These are phyloP conservation scores for Phytophthora pluvialis DNA, from an alignment of 352 stramenopile genomes.

Conservation along the genomic window DNA sequence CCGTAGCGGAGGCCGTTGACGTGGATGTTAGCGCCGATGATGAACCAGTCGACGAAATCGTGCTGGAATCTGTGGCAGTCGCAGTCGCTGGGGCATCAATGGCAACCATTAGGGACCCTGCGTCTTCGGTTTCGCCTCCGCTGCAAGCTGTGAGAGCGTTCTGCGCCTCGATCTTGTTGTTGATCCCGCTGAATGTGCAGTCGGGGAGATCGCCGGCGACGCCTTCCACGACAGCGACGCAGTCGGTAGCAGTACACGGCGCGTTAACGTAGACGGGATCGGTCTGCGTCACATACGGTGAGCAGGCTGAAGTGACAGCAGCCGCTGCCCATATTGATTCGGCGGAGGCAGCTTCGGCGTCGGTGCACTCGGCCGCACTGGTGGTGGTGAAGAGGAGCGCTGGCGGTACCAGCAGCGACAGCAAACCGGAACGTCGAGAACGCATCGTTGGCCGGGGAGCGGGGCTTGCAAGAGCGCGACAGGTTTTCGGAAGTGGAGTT, in stretches of 20 bases:
- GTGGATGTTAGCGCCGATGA: constrained; percentile 6
- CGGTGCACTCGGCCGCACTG: constrained; percentile 26
- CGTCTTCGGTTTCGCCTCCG: constrained; percentile 1
- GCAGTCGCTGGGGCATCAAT: constrained; percentile 6
- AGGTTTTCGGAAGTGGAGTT: constrained; percentile 13
- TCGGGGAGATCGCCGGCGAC: constrained; percentile 29
- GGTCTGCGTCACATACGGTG: constrained; percentile 23
- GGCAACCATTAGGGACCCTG: constrained; percentile 1
- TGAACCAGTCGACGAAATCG: constrained; percentile 7
- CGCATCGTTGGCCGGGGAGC: background rate
- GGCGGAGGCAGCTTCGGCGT: constrained; percentile 17
- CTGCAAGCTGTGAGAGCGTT: constrained; percentile 30
- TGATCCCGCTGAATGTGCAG: constrained; percentile 35
- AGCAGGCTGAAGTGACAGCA: constrained; percentile 23
- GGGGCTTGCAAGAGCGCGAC: background rate
- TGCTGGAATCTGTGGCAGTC: background rate
- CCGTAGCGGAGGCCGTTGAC: constrained; percentile 3
- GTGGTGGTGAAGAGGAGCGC: background rate
- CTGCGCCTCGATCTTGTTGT: constrained; percentile 37
- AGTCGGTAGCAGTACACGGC: constrained; percentile 31
- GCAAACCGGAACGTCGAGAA: background rate
- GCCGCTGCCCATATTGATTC: constrained; percentile 24
- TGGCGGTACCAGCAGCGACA: constrained; percentile 4
- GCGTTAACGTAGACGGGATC: constrained; percentile 27
- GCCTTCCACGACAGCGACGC: constrained; percentile 21